phyloP scores from a whole-genome alignment of 345 rosid species.

The Moricandia moricandioides region DNA sequence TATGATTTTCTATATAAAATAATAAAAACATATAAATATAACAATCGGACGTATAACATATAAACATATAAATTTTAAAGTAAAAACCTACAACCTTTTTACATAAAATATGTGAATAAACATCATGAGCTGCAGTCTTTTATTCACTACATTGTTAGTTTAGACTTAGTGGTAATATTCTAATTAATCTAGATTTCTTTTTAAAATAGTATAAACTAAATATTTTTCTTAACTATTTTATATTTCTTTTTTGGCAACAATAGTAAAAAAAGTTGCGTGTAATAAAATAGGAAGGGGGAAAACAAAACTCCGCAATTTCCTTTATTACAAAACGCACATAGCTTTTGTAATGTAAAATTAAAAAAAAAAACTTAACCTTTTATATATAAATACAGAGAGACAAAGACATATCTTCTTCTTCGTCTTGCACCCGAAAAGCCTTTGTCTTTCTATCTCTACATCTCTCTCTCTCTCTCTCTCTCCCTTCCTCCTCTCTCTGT shows the following conservation, averaged over 20 bases:
- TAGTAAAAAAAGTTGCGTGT: not conserved
- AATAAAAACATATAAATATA: not conserved
- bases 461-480: constrained; percentile 9
- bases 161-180: not conserved
- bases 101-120: not conserved
- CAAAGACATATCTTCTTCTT: constrained; percentile 22
- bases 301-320: not conserved
- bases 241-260: not conserved
- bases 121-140: not conserved
- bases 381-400: constrained; percentile 13
- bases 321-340: constrained; percentile 13
- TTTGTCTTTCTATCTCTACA: constrained; percentile 34
- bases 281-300: constrained; percentile 2
- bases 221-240: not conserved
- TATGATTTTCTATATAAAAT: not conserved
- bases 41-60: not conserved
- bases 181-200: not conserved
- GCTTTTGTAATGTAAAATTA: not conserved
- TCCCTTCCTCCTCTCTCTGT: not conserved
- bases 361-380: not conserved
- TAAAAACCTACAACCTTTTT: not conserved
- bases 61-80: not conserved
- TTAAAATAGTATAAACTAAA: not conserved
- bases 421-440: constrained; percentile 31
- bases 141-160: not conserved